Evolutionary conservation across 1,139 yeast genomes (phyloP), one percentile per base, ranked within the genome.

Genomic region (Suhomyces ambrosiae): DNA sequence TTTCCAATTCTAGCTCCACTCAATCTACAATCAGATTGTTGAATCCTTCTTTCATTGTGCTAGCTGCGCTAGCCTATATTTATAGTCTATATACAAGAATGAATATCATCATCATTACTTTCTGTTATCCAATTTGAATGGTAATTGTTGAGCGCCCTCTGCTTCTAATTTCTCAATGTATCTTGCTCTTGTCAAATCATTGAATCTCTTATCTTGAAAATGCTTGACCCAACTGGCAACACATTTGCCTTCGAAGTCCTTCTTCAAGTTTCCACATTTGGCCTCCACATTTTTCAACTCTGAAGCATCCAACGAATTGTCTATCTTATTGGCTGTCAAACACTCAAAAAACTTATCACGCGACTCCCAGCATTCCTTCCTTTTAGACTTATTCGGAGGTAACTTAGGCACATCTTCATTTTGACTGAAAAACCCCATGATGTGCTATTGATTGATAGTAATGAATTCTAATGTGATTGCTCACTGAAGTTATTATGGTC

Each of bases 91-190:
- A 28, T 44, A 39, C 50, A 42, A 37, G 58, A 60, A 23, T 23
- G 12, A 23, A 18, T 28, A 18, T 13, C 15, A 10, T 26, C 11
- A 7, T 13, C 3, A 9, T 33, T 31, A 38, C 33, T 37, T 49
- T 10, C 54, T 47, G 39, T 48, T 45, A 39, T 50, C 73, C 54
- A 71, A 60, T 49, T 68, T 71, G 53, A 71, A 69, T 6, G 77
- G 76, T 38, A 71, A 62, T 30, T 68, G 74, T 50, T 70, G 65
- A 9, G 76, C 77, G 7, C 76, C 76, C 48, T 71, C 76, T 4
- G 72, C 63, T 47, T 71, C 70, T 38, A 71, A 58, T 51, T 70
- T 66, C 23, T 56, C 62, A 33, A 71, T 69, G 46, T 70, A 71
- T 46, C 71, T 62, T 27, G 63, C 63, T 50, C 76, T 61, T 27